These are phyloP conservation scores for Poa annua DNA, from an alignment of 176 grass and related monocot species.

Conservation along the genomic window DNA sequence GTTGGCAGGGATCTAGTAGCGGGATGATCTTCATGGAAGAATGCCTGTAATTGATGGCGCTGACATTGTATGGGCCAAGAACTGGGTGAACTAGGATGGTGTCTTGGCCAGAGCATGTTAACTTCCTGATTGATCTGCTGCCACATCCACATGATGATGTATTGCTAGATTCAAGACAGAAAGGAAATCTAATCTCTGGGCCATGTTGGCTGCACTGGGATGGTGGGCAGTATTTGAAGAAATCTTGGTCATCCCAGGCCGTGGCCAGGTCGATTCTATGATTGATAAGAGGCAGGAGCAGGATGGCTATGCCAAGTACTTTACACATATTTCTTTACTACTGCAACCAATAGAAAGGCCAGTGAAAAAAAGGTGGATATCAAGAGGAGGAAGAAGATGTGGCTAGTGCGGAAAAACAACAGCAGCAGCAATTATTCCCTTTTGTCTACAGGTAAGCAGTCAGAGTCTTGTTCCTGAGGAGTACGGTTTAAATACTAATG, in stretches of 20 bases:
- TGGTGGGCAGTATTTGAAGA: not conserved
- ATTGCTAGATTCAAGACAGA: not conserved
- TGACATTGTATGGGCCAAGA: slow-evolving; percentile 9
- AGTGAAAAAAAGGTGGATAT: not conserved
- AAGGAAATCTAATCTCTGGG: not conserved
- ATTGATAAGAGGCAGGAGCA: not conserved
- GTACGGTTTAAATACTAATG: no score
- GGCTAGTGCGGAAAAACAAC: no score
- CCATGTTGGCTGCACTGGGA: not conserved
- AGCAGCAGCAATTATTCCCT: no score
- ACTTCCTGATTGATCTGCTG: not conserved
- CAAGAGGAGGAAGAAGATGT: not conserved
- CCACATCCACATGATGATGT: not conserved
- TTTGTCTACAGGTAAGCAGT: no score
- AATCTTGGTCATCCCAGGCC: not conserved
- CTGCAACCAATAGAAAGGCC: not conserved
- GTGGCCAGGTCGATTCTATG: not conserved
- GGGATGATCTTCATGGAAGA: not conserved
- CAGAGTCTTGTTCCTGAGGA: no score
- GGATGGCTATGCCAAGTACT: not conserved
- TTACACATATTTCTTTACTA: not conserved
- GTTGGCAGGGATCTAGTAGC: not conserved
- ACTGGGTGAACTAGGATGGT: not conserved
- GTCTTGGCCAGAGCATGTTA: not conserved
- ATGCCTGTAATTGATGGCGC: not conserved